Conservation (phyloP, 495 filamentous ascomycete genomes). For the Penicillium diatomitis region DNA sequence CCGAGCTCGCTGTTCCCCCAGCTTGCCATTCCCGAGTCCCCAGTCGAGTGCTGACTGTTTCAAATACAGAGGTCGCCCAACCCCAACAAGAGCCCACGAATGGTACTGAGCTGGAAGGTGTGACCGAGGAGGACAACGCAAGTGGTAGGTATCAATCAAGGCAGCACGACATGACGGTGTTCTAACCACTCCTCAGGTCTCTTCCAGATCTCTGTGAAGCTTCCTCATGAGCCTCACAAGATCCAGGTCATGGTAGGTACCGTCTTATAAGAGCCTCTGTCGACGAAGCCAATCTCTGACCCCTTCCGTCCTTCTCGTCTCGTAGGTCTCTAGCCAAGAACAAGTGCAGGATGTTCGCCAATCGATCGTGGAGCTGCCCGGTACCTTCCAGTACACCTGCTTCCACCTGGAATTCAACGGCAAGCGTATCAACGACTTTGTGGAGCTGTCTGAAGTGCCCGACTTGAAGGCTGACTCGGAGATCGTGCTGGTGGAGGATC, state of each 20-base stretch:
- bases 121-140: slow-evolving; percentile 30
- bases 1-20: too few species aligned
- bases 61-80: slow-evolving; percentile 22
- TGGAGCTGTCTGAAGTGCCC: slow-evolving; percentile 86
- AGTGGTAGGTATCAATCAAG: slow-evolving; percentile 22
- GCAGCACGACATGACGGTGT: background rate
- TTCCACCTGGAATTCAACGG: slow-evolving; percentile 92
- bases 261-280: slow-evolving; percentile 3
- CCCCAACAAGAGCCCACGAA: slow-evolving; percentile 29
- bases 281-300: slow-evolving; percentile 1
- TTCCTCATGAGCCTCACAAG: slow-evolving; percentile 71
- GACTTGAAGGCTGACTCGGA: slow-evolving; percentile 65
- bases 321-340: slow-evolving; percentile 81
- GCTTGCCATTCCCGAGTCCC: background rate
- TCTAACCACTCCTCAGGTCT: slow-evolving; percentile 38
- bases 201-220: slow-evolving; percentile 72
- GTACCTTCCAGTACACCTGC: slow-evolving; percentile 93
- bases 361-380: slow-evolving; percentile 89
- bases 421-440: slow-evolving; percentile 84
- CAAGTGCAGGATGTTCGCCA: slow-evolving; percentile 97
- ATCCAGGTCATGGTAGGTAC: slow-evolving; percentile 70
- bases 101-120: slow-evolving; percentile 24
- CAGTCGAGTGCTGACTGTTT: slow-evolving; percentile 14
- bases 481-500: slow-evolving; percentile 79
- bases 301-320: background rate